These are phyloP conservation scores for Acacia acuminata DNA, from an alignment of 306 rosid genomes.

Conservation along the genomic window DNA sequence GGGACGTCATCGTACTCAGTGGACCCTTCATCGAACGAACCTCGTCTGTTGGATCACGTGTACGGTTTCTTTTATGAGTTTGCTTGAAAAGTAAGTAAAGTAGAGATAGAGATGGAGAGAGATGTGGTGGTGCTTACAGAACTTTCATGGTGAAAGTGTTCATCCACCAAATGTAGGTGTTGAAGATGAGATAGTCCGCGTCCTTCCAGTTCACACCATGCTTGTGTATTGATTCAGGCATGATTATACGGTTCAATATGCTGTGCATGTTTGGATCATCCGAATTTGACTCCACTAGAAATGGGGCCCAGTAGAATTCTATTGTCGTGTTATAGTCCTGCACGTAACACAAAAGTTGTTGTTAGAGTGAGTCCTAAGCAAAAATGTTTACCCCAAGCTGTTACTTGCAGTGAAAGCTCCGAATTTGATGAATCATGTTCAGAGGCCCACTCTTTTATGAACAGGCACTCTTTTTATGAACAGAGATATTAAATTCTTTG, in stretches of 20 bases:
- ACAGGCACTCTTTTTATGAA: background rate
- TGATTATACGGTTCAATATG: constrained; percentile 86
- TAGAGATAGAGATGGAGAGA: background rate
- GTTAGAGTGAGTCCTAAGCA: constrained; percentile 34
- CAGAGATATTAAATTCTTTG: constrained; percentile 1
- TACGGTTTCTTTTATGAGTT: background rate
- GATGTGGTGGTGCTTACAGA: constrained; percentile 54
- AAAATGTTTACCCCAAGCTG: background rate
- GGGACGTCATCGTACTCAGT: constrained; percentile 82
- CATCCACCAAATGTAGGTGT: constrained; percentile 99
- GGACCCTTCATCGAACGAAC: constrained; percentile 83
- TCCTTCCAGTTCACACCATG: constrained; percentile 91
- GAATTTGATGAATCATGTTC: background rate
- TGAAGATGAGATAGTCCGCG: constrained; percentile 81
- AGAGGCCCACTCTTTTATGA: background rate
- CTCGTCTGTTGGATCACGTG: constrained; percentile 54
- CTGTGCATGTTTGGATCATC: constrained; percentile 98
- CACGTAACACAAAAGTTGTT: background rate
- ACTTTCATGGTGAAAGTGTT: constrained; percentile 91
- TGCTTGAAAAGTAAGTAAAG: constrained; percentile 9
- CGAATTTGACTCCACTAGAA: constrained; percentile 95
- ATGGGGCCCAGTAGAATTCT: constrained; percentile 98
- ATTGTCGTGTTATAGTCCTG: constrained; percentile 72
- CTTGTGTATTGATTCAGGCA: constrained; percentile 89
- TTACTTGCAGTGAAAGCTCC: too few relatives aligned